Evolutionary conservation across 768 basidiomycete genomes (phyloP).

Genomic region (Suillus cothurnatus): DNA sequence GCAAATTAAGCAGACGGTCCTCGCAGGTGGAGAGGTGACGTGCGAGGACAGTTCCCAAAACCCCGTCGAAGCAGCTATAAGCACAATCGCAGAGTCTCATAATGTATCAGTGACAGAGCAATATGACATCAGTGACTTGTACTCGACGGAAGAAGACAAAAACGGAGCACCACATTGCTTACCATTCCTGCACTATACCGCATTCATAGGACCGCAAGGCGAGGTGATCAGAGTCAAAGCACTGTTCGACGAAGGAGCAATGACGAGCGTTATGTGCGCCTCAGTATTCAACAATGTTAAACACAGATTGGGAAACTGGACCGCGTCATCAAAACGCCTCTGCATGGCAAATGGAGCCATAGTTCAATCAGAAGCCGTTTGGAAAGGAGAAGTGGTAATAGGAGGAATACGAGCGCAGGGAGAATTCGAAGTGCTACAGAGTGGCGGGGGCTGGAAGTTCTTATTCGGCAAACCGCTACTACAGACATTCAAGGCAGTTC

Average conservation of each 20-base stretch:
- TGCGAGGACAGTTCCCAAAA: not conserved
- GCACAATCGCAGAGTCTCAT: not conserved
- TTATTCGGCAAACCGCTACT: constrained; percentile 33
- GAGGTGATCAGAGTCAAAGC: constrained; percentile 14
- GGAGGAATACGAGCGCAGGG: not conserved
- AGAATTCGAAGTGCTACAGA: not conserved
- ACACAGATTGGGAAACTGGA: not conserved
- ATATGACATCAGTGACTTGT: not conserved
- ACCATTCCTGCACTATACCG: not conserved
- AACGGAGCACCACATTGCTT: rapidly evolving
- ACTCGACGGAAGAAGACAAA: not conserved
- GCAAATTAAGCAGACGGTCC: not conserved
- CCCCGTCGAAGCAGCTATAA: not conserved
- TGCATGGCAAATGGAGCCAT: not conserved
- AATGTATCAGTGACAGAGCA: not conserved
- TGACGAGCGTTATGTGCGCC: not conserved
- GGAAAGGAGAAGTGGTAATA: not conserved
- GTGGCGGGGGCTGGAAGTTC: constrained; percentile 24
- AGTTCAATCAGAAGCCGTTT: not conserved
- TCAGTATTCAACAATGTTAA: not conserved
- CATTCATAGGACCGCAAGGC: constrained; percentile 14
- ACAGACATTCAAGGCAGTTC: constrained; percentile 20
- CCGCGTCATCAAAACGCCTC: not conserved
- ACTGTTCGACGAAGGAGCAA: constrained; percentile 33
- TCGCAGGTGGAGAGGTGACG: not conserved